Evolutionary conservation across 495 filamentous ascomycete genomes (phyloP).

Genomic region (Pyrenopolyporus hunteri): DNA sequence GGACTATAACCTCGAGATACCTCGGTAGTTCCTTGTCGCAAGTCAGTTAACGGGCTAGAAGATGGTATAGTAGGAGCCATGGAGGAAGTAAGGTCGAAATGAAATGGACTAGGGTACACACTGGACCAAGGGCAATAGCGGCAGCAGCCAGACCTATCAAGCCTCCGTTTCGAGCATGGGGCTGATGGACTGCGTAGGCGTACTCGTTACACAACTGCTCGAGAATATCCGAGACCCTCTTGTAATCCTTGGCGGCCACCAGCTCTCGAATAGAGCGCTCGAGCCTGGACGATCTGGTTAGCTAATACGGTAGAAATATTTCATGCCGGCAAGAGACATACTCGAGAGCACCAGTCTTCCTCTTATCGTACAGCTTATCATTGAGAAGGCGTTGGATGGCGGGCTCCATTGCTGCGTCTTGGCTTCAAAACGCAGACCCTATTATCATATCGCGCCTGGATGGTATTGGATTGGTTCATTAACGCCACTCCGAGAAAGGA

Average conservation of each 20-base stretch:
- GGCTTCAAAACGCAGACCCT: conserved; percentile 10
- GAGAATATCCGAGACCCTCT: conserved; percentile 81
- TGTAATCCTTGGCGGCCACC: conserved; percentile 73
- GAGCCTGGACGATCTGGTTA: conserved; percentile 61
- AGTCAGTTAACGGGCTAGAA: conserved; percentile 14
- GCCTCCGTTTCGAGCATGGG: conserved; percentile 95
- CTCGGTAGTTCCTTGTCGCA: conserved; percentile 76
- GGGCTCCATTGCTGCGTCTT: conserved; percentile 71
- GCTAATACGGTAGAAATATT: background rate
- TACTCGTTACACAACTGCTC: conserved; percentile 97
- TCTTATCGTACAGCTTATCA: conserved; percentile 97
- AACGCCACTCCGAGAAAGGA: background rate
- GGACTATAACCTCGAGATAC: conserved; percentile 91
- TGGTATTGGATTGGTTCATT: background rate
- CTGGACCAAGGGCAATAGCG: conserved; percentile 91
- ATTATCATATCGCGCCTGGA: conserved; percentile 18
- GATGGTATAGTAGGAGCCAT: background rate
- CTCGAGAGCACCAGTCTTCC: conserved; percentile 96
- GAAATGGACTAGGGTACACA: conserved; percentile 53
- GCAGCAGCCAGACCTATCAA: conserved; percentile 96
- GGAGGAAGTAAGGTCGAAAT: background rate
- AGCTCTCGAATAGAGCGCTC: conserved; percentile 91
- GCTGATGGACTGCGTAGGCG: conserved; percentile 96
- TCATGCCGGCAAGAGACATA: conserved; percentile 55
- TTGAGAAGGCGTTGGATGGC: conserved; percentile 88